Evolutionary conservation across 1,284 basidiomycete species (phyloP), one percentile per base, ranked within the genome.

Genomic region (Ustilago sp.): DNA sequence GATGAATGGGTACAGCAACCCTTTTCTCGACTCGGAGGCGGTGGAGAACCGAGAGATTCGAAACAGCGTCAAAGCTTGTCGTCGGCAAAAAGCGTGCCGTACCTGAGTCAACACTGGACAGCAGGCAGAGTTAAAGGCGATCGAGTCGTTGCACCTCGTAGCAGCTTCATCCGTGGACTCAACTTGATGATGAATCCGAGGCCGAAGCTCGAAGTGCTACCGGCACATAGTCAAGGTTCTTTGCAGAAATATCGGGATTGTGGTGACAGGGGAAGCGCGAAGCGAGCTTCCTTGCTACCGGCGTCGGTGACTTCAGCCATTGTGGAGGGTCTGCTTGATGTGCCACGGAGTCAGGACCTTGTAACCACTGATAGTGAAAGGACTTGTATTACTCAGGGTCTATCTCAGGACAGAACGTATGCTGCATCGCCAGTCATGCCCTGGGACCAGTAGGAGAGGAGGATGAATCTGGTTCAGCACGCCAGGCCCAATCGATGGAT

Each of bases 151-250:
- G 58, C 62, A 8, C 63, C 72, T n/a, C 58, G 71, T 2, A 72
- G 68, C 36, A 68, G 72, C 50, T 63, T 72, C 38, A 34, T 66
- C 5, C 62, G 72, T 8, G 68, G 68, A 0, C 36, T 75, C 32
- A 79, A 66, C 13, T 45, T 79, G 15, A 54, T 73, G 43, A 19
- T 79, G n/a, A 60, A 68, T 23, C 68, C 77, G 3, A 59, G 53
- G n/a, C 77, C 77, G 6, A 71, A 53, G 52, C 60, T 74, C 8
- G 72, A 79, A 35, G 62, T 79, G 3, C 72, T 79, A 0, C 76
- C 76, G 1, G 28, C 52, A 0, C 59, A 36, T 35, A 31, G 43
- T 9, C 39, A 3, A 31, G 13, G 9, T 17, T 15, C 23, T 4
- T 31, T 41, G 23, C 23, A 17, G 15, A 41, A 38, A 9, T 11